Evolutionary conservation across 2,329 filamentous ascomycete genomes (phyloP).

Genomic region (Emericellopsis cladophorae): DNA sequence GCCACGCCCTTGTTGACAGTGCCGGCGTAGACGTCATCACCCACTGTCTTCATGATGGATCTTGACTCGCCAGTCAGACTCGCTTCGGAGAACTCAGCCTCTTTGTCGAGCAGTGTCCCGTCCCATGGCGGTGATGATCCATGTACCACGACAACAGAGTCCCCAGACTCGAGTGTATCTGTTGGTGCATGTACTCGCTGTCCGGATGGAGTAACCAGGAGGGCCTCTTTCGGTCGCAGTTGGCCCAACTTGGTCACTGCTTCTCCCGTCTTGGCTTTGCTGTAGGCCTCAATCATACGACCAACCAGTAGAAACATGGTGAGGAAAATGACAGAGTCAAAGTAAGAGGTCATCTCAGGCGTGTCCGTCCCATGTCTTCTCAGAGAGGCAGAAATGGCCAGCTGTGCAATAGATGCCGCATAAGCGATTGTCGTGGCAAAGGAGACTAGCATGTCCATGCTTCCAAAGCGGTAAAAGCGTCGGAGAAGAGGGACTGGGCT

Average conservation of each 20-base stretch:
- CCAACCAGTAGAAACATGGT: slow-evolving; percentile 74
- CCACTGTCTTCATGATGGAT: slow-evolving; percentile 47
- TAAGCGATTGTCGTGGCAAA: slow-evolving; percentile 83
- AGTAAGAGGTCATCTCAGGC: slow-evolving; percentile 40
- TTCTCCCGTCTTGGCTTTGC: slow-evolving; percentile 80
- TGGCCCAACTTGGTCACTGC: slow-evolving; percentile 71
- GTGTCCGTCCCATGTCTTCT: slow-evolving; percentile 35
- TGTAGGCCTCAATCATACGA: slow-evolving; percentile 74
- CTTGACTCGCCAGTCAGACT: slow-evolving; percentile 74
- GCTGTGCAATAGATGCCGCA: slow-evolving; percentile 65
- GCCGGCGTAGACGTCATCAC: slow-evolving; percentile 57
- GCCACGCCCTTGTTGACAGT: slow-evolving; percentile 60
- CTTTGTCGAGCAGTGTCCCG: slow-evolving; percentile 50
- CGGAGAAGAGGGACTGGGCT: slow-evolving; percentile 62
- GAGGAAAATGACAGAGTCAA: slow-evolving; percentile 85
- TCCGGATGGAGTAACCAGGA: slow-evolving; percentile 42
- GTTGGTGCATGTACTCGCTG: slow-evolving; percentile 30
- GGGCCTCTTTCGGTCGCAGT: slow-evolving; percentile 63
- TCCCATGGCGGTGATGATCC: slow-evolving; percentile 80
- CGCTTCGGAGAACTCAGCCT: slow-evolving; percentile 73
- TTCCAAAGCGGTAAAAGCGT: slow-evolving; percentile 84
- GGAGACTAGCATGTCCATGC: slow-evolving; percentile 91
- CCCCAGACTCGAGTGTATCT: slow-evolving; percentile 64
- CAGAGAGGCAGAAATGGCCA: slow-evolving; percentile 43
- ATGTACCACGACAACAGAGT: slow-evolving; percentile 61